Conservation (phyloP, 768 basidiomycete species). For the Botryobasidium botryosum region DNA sequence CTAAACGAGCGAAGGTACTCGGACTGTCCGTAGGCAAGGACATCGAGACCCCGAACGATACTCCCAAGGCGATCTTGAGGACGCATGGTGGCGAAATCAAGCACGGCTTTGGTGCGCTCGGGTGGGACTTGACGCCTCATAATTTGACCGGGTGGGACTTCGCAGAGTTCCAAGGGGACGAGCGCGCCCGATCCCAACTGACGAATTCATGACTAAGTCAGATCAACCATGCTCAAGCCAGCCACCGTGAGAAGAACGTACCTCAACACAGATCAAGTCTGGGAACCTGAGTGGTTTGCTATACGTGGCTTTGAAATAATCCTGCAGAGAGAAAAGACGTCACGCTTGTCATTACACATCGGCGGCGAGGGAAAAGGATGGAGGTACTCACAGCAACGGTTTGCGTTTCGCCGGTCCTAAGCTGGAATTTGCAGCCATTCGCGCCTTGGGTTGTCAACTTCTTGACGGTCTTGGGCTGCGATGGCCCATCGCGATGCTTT, state of each 20-base stretch:
- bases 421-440: conserved; percentile 33
- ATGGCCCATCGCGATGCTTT: not conserved
- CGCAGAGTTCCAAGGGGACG: conserved; percentile 51
- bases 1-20: conserved; percentile 63
- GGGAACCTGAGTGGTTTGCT: conserved; percentile 42
- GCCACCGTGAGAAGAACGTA: conserved; percentile 17
- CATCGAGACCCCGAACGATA: conserved; percentile 35
- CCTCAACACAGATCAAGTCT: conserved; percentile 51
- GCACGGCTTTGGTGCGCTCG: conserved; percentile 43
- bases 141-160: conserved; percentile 45
- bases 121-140: conserved; percentile 55
- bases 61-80: conserved; percentile 39
- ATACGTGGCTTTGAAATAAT: conserved; percentile 39
- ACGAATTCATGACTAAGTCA: not conserved
- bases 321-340: conserved; percentile 4
- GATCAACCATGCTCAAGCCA: not conserved
- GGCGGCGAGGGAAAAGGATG: too few relatives aligned
- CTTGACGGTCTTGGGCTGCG: conserved; percentile 40
- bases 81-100: conserved; percentile 49
- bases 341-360: not conserved
- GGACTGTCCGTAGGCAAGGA: conserved; percentile 44
- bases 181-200: conserved; percentile 46
- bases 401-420: conserved; percentile 33
- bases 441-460: conserved; percentile 41
- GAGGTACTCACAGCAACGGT: conserved; percentile 18